Conservation (phyloP, 345 rosid genomes). For the Citrus inodora region DNA sequence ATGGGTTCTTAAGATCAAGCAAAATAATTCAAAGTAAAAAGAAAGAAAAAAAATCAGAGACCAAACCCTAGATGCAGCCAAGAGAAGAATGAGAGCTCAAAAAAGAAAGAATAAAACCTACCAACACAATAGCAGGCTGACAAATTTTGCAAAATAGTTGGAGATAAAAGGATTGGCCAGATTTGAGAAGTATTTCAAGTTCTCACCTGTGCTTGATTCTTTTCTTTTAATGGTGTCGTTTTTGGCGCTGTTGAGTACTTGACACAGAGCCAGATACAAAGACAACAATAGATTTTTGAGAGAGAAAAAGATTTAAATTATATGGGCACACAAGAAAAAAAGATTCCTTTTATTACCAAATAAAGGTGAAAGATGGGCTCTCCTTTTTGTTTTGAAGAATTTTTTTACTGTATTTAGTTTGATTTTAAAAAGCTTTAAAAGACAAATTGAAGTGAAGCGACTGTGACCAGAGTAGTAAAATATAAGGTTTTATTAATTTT, state of each 20-base stretch:
- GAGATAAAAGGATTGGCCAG: not conserved
- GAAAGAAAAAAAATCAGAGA: not conserved
- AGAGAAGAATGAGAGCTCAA: not conserved
- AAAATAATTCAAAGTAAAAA: not conserved
- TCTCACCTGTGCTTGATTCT: not conserved
- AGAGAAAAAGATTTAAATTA: not conserved
- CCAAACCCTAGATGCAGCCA: conserved; percentile 13
- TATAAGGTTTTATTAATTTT: no score
- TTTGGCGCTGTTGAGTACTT: not conserved
- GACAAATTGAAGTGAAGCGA: not conserved
- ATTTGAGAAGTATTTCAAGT: not conserved
- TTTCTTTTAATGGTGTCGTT: not conserved
- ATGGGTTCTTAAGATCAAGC: not conserved
- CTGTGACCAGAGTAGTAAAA: not conserved
- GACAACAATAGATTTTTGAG: conserved; percentile 5
- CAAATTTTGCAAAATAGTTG: not conserved
- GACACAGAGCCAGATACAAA: not conserved
- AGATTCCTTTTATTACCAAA: conserved; percentile 12
- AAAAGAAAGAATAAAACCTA: not conserved
- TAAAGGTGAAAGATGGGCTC: not conserved
- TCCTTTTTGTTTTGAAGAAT: not conserved
- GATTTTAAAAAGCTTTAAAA: not conserved
- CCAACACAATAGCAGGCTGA: not conserved
- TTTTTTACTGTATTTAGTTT: not conserved
- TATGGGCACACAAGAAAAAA: not conserved